Evolutionary conservation across 164 flowering plant species (phyloP).

Genomic region (Houttuynia cordata): DNA sequence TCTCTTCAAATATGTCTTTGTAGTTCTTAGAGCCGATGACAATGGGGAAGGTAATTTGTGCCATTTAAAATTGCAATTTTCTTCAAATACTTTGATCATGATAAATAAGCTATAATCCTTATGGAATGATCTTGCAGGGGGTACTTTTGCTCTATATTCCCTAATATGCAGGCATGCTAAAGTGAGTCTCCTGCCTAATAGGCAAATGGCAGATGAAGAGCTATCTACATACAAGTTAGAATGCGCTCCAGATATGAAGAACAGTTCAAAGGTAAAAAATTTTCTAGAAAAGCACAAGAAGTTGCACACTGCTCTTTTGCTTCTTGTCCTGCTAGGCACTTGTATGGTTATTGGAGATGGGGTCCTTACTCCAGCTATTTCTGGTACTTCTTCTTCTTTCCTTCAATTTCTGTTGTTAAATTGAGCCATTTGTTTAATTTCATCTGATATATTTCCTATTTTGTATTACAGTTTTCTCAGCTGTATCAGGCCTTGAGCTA

Average conservation of each 20-base stretch:
- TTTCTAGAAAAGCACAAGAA: constrained; percentile 62
- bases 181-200: constrained; percentile 67
- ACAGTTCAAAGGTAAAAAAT: constrained; percentile 37
- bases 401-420: background rate
- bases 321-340: constrained; percentile 77
- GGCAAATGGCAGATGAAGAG: constrained; percentile 72
- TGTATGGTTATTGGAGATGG: constrained; percentile 97
- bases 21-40: constrained; percentile 75
- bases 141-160: constrained; percentile 75
- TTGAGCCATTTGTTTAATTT: background rate
- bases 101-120: background rate
- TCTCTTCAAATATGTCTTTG: constrained; percentile 62
- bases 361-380: constrained; percentile 75
- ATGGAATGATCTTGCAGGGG: constrained; percentile 35
- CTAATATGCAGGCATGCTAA: constrained; percentile 70
- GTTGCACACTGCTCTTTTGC: constrained; percentile 64
- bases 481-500: constrained; percentile 88
- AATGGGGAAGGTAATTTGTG: constrained; percentile 58
- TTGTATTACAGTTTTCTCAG: constrained; percentile 51
- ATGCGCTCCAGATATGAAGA: constrained; percentile 38
- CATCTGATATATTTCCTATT: background rate
- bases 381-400: constrained; percentile 30
- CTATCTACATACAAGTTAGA: constrained; percentile 67
- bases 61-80: background rate
- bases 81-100: background rate